Percentiles rank a stretch among this genome's conserved stretches.
Conservation (phyloP, 306 rosid species). For the Inga leiocalycina region DNA sequence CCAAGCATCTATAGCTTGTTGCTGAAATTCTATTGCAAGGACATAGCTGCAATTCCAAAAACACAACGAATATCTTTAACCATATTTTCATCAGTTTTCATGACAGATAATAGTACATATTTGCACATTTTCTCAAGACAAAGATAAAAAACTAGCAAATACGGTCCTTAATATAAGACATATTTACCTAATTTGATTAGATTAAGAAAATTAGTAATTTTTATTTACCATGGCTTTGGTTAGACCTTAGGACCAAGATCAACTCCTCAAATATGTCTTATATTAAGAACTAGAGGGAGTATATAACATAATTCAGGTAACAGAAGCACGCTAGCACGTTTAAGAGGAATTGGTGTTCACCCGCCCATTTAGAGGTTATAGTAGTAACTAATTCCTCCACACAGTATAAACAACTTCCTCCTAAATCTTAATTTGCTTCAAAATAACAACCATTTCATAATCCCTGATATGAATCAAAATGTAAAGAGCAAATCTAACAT, state of each 20-base stretch:
- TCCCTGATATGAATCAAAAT: not conserved
- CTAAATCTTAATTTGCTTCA: not conserved
- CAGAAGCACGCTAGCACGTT: conserved; percentile 19
- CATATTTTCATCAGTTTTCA: not conserved
- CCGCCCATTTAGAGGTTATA: not conserved
- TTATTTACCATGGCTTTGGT: no score
- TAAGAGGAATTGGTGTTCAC: not conserved
- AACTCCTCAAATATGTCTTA: no score
- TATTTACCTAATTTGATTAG: no score
- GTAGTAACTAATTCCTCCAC: not conserved
- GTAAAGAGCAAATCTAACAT: not conserved
- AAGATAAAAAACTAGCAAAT: not conserved
- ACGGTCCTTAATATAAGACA: no score
- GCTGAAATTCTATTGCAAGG: conserved; percentile 83
- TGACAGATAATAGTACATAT: not conserved
- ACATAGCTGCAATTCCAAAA: conserved; percentile 62
- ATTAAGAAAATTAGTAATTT: no score
- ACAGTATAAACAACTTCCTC: not conserved
- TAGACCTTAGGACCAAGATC: no score
- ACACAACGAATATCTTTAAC: not conserved
- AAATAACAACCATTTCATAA: not conserved
- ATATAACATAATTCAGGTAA: not conserved
- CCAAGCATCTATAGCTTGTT: conserved; percentile 90
- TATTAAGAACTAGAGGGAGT: not conserved
- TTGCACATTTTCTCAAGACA: not conserved